Conservation (phyloP, 2,329 filamentous ascomycete species). For the Diaporthe batatas region DNA sequence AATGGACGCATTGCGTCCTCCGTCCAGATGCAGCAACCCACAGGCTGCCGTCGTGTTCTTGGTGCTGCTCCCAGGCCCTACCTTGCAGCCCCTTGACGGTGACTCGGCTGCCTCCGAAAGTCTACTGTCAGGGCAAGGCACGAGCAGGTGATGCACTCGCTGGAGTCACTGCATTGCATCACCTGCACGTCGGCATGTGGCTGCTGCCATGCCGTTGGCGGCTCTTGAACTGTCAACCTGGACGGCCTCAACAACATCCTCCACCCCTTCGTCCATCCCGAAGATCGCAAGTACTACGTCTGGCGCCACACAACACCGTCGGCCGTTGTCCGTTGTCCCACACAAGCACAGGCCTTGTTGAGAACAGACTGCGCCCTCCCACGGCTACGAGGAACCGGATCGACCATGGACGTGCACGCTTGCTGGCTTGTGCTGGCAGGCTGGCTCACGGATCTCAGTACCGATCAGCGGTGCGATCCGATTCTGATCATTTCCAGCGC, state of each 20-base stretch:
- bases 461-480: conserved; percentile 28
- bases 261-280: neutral
- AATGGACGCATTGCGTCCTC: neutral
- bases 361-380: conserved; percentile 1
- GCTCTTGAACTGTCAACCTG: neutral
- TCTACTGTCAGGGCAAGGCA: neutral
- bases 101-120: conserved; percentile 27
- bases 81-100: neutral
- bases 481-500: conserved; percentile 7
- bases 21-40: neutral
- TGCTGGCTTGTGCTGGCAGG: too few relatives aligned
- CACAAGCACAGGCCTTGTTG: neutral
- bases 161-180: neutral
- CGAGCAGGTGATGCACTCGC: too few relatives aligned
- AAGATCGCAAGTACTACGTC: neutral
- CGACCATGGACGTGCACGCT: conserved; percentile 12
- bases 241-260: neutral
- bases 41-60: conserved; percentile 3
- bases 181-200: neutral
- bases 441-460: conserved; percentile 11
- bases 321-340: conserved; percentile 8
- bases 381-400: neutral
- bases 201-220: neutral
- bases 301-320: neutral
- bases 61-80: neutral